Evolutionary conservation across 257 asterid genomes (phyloP).

Genomic region (Nicotiana noctiflora): DNA sequence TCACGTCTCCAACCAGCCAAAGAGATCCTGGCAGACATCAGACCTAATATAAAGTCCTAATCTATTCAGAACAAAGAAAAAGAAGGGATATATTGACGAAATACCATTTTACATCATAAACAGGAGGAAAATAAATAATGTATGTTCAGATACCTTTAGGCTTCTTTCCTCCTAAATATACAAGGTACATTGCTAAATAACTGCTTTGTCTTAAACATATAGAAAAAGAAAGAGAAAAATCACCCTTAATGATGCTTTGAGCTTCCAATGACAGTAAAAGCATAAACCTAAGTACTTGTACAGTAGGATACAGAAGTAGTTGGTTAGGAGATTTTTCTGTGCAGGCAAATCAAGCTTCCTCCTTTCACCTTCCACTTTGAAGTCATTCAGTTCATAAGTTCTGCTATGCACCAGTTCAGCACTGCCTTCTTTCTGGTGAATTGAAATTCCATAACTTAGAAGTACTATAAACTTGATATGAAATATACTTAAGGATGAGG

Average conservation of each 20-base stretch:
- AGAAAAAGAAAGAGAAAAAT: background rate
- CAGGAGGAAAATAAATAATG: background rate
- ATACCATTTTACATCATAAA: background rate
- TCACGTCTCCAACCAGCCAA: background rate
- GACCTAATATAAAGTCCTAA: no score
- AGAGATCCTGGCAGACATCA: background rate
- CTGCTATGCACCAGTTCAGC: conserved; percentile 28
- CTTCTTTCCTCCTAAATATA: background rate
- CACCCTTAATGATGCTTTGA: background rate
- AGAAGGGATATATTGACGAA: background rate
- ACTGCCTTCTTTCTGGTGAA: conserved; percentile 34
- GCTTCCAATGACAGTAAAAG: background rate
- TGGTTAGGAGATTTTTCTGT: conserved; percentile 79
- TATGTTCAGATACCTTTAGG: background rate
- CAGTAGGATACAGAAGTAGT: conserved; percentile 89
- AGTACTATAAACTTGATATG: conserved; percentile 4
- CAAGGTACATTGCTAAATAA: background rate
- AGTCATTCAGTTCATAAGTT: conserved; percentile 48
- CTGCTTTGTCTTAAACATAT: background rate
- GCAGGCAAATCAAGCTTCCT: conserved; percentile 83
- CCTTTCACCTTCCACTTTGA: conserved; percentile 56
- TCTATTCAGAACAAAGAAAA: background rate
- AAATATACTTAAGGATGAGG: background rate
- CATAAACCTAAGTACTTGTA: background rate
- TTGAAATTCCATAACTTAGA: conserved; percentile 8